Base-by-base conservation (phyloP, 1,284 basidiomycete species). In the Ustilago vetiveriae region DNA sequence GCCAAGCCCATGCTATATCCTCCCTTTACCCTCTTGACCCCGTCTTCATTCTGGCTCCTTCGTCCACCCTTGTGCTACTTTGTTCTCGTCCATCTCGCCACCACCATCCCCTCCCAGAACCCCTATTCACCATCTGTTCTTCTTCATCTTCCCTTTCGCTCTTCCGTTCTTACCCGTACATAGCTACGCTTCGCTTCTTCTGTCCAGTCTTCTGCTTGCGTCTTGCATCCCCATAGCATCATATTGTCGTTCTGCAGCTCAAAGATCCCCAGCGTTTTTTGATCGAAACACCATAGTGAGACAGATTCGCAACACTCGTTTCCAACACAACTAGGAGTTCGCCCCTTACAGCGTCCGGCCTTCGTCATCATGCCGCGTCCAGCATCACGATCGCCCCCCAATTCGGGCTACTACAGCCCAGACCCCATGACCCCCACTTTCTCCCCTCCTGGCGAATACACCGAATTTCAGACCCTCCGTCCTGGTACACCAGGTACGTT, bases 401-500 rank as follows among this genome's bases (percentile, higher is more conserved):
- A 21, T n/a, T 50, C 59, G 36, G 57, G 26, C 39, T 65, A 70
- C 45, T 70, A 64, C 43, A 59, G 52, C 32, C 67, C 62, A 2
- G 60, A 64, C 27, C 67, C 67, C 44, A 50, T 41, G 43, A 57
- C 62, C 6, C 67, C 67, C 37, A 70, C 67, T 6, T 70, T 70
- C 38, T 70, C 67, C 10, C 60, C 60, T 40, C 67, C 56, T 8
- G 60, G 47, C 42, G 57, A 70, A 13, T 65, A 70, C 42, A 60
- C 52, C 35, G 60, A 65, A 42, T 70, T 70, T 33, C 60, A 70
- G 30, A 60, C 56, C 10, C 49, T 70, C 9, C 55, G 67, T 42
- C 67, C 67, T 14, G 56, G 53, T 33, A 70, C 67, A 21, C 64
- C 64, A 35, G 64, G 53, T 35, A 70, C 67, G 22, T 55, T 54